Evolutionary conservation across 2,329 filamentous ascomycete genomes (phyloP), one percentile per base, ranked within the genome.

Genomic region (Monosporascus sp.): DNA sequence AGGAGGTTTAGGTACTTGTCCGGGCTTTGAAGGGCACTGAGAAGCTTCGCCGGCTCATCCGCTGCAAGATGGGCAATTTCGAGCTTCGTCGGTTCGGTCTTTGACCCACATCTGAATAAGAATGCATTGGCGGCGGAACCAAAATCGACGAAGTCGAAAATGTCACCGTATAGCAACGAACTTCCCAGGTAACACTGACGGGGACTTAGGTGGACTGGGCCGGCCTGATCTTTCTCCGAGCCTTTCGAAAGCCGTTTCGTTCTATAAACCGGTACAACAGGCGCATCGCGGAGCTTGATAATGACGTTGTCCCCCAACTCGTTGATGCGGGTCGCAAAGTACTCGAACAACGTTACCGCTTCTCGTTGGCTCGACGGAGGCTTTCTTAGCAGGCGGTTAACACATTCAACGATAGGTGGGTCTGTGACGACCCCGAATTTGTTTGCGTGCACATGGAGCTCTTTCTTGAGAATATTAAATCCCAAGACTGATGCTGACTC

Each of bases 121-220:
- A 99, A 99, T 0, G 88, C 78, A 64, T 97, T 97, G 2, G 90
- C 93, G 66, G 93, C 86, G 36, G 79, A 74, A 0, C 93, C 91
- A 72, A 97, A 99, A 67, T 97, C 89, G 15, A 97, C 92, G 70
- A 97, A 99, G 67, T 97, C 91, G 60, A 99, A 96, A 35, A 99
- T 95, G 35, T 96, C 89, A 11, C 84, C 88, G 63, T 95, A 99
- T 7, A 77, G 78, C 2, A 73, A 68, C 6, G 80, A 84, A 27
- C 60, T 86, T 8, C 94, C 94, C 2, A 99, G 77, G 67, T 96
- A 99, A 57, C 88, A 91, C 41, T 85, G 78, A 46, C 79, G 81
- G 5, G 94, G 93, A 17, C 82, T 78, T 45, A 91, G 77, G 60
- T 84, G 79, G 60, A 77, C 73, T 46, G 81, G 61, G 47, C 65